These are phyloP conservation scores for Paecilomyces fulvus DNA, from an alignment of 2,329 filamentous ascomycete species.

Conservation along the genomic window DNA sequence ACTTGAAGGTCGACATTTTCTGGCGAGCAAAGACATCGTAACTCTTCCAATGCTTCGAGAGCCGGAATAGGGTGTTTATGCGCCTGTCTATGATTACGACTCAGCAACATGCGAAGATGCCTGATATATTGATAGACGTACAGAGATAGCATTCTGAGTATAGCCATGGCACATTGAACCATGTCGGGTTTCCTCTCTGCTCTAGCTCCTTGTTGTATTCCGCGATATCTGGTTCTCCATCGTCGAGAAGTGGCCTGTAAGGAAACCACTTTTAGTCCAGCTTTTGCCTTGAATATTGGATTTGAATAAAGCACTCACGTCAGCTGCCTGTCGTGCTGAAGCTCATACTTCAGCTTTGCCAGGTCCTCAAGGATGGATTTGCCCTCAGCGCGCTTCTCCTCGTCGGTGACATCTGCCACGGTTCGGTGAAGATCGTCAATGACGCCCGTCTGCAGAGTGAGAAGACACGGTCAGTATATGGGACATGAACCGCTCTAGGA, in stretches of 20 bases:
- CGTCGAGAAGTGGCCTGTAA: constrained; percentile 61
- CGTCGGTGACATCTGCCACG: constrained; percentile 41
- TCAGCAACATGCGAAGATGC: constrained; percentile 12
- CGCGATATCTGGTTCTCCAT: constrained; percentile 65
- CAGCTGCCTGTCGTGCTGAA: constrained; percentile 77
- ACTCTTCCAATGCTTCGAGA: constrained; percentile 72
- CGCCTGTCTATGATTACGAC: constrained; percentile 48
- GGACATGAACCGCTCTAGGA: neutral
- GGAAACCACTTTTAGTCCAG: neutral
- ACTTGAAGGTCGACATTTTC: constrained; percentile 87
- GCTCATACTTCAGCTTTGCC: constrained; percentile 81
- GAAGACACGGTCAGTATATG: neutral
- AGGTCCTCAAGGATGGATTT: constrained; percentile 77
- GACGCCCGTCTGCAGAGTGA: constrained; percentile 61
- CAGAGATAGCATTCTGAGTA: constrained; percentile 90
- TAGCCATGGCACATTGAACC: constrained; percentile 83
- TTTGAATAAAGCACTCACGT: constrained; percentile 46
- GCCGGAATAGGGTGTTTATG: constrained; percentile 67
- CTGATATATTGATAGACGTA: constrained; percentile 13
- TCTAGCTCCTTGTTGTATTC: constrained; percentile 81
- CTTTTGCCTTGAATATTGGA: neutral
- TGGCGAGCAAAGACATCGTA: constrained; percentile 88
- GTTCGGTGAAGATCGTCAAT: constrained; percentile 87
- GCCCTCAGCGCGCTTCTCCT: constrained; percentile 63
- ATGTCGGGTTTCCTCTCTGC: constrained; percentile 62